Conservation (phyloP, 345 rosid genomes). For the Toxicodendron radicans region DNA sequence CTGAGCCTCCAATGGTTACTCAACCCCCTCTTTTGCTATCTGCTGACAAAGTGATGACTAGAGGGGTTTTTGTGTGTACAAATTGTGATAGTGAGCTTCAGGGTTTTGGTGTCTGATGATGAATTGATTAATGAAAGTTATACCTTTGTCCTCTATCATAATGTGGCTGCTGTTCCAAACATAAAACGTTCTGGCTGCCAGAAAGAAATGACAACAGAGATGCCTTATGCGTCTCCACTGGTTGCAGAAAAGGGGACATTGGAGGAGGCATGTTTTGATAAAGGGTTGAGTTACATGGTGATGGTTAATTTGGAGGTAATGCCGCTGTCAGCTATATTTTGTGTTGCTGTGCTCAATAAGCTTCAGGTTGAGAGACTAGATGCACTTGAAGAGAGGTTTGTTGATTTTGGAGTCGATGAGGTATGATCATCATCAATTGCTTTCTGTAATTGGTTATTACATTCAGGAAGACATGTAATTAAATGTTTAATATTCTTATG, state of each 20-base stretch:
- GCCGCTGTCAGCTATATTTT: slow-evolving; percentile 14
- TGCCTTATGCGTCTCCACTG: not conserved
- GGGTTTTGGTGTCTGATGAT: too few relatives aligned
- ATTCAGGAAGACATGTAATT: too few relatives aligned
- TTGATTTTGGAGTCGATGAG: slow-evolving; percentile 18
- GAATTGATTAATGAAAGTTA: too few relatives aligned
- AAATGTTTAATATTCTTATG: not conserved
- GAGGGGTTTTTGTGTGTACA: too few relatives aligned
- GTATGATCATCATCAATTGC: slow-evolving; percentile 3
- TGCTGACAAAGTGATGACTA: too few relatives aligned
- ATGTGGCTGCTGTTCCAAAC: not conserved
- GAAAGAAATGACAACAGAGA: not conserved
- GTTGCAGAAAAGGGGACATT: too few relatives aligned
- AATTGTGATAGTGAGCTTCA: too few relatives aligned
- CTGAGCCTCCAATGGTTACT: too few relatives aligned
- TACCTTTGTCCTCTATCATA: not conserved
- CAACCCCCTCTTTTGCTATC: too few relatives aligned
- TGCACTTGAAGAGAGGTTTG: slow-evolving; percentile 8
- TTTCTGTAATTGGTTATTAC: too few relatives aligned
- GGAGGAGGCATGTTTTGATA: slow-evolving; percentile 10
- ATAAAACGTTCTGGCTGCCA: not conserved
- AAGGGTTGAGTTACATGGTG: slow-evolving; percentile 32
- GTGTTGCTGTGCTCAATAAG: slow-evolving; percentile 15
- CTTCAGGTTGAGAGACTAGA: slow-evolving; percentile 14
- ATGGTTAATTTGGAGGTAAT: slow-evolving; percentile 33